phyloP scores from a whole-genome alignment of 2,329 filamentous ascomycete genomes.

The Penicillium frequentans region DNA sequence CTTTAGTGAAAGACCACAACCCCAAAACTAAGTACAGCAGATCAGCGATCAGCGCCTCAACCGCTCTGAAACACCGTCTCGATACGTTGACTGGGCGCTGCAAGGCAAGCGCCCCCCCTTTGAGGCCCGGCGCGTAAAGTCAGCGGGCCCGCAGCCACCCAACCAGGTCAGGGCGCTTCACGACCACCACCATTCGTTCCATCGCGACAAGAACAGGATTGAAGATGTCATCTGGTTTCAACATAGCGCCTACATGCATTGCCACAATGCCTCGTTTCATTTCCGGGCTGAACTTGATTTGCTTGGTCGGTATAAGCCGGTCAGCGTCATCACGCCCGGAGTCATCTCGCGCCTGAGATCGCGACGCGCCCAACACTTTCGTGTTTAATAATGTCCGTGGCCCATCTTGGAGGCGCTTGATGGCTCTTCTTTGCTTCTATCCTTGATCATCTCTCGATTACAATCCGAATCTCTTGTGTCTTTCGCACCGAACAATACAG shows the following conservation, averaged over 20 bases:
- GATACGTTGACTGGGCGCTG: constrained; percentile 1
- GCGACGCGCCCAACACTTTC: constrained; percentile 4
- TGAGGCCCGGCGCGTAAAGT: constrained; percentile 21
- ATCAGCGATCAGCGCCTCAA: not conserved
- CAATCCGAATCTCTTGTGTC: not conserved
- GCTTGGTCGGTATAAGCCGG: constrained; percentile 6
- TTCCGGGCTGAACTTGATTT: constrained; percentile 1
- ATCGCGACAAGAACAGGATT: not conserved
- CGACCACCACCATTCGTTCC: constrained; percentile 8
- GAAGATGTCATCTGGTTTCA: constrained; percentile 28
- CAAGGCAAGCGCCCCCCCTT: constrained; percentile 18
- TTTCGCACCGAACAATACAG: not conserved
- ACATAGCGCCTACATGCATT: constrained; percentile 27
- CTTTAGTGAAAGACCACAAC: not conserved
- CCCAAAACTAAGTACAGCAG: not conserved
- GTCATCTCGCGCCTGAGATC: constrained; percentile 11
- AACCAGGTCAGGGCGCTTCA: constrained; percentile 8
- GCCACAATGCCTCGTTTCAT: constrained; percentile 26
- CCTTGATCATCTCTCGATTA: not conserved
- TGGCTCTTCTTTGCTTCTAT: not conserved
- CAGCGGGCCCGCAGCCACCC: constrained; percentile 7
- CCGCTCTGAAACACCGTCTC: not conserved
- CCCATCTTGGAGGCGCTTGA: not conserved
- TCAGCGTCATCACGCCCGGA: constrained; percentile 13
- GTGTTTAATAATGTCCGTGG: constrained; percentile 17